Evolutionary conservation across 2,329 filamentous ascomycete genomes (phyloP).

Genomic region (Phoma sp.): DNA sequence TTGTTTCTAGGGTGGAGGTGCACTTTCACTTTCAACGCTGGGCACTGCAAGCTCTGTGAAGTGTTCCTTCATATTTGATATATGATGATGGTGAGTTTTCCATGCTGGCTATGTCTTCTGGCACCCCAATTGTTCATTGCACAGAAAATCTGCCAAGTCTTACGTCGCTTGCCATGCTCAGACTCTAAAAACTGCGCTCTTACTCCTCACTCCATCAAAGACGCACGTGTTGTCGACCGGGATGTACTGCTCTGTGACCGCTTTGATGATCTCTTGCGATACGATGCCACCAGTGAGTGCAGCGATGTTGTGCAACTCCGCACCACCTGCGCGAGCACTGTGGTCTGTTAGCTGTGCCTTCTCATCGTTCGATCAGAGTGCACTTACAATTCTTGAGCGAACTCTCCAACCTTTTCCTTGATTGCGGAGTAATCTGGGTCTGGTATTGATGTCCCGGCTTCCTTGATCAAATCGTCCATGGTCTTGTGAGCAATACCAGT

Average conservation of each 20-base stretch:
- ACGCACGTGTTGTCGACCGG: slow-evolving; percentile 68
- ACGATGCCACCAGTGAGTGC: slow-evolving; percentile 88
- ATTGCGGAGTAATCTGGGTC: slow-evolving; percentile 50
- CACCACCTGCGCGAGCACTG: slow-evolving; percentile 74
- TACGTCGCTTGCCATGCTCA: slow-evolving; percentile 10
- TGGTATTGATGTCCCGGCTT: slow-evolving; percentile 49
- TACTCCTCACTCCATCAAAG: slow-evolving; percentile 66
- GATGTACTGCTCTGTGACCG: slow-evolving; percentile 72
- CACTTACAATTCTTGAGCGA: slow-evolving; percentile 53
- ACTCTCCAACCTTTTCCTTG: slow-evolving; percentile 44
- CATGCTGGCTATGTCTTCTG: no score
- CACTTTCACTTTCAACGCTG: no score
- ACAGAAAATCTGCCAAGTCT: no score
- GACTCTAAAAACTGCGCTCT: slow-evolving; percentile 59
- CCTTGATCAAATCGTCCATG: slow-evolving; percentile 50
- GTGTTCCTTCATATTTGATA: no score
- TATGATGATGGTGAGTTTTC: no score
- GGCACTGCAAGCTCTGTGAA: no score
- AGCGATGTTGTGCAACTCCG: slow-evolving; percentile 91
- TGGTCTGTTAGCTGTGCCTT: slow-evolving; percentile 12
- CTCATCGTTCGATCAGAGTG: slow-evolving; percentile 32
- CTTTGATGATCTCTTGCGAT: slow-evolving; percentile 96
- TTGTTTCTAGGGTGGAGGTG: no score
- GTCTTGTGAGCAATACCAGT: slow-evolving; percentile 52
- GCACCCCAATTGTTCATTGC: no score